Conservation (phyloP, 768 basidiomycete species). For the Mycena amicta region DNA sequence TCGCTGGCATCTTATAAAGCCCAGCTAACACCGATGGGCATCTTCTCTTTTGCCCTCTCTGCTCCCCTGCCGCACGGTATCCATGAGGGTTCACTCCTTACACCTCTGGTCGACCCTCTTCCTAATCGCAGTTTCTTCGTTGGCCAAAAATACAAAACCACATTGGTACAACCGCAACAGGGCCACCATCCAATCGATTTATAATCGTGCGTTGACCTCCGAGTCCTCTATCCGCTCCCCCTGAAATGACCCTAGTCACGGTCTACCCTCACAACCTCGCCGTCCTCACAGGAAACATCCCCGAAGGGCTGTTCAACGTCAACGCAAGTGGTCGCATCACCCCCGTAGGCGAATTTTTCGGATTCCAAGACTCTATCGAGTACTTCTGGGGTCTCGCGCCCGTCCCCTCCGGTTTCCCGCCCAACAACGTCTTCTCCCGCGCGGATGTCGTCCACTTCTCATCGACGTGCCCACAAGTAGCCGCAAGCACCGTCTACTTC, state of each 20-base stretch:
- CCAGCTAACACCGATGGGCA: too few relatives aligned
- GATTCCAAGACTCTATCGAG: conserved; percentile 7
- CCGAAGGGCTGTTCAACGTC: background rate
- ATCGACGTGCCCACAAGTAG: conserved; percentile 4
- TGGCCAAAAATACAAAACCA: too few relatives aligned
- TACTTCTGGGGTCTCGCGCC: conserved; percentile 8
- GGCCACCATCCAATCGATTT: conserved; percentile 1
- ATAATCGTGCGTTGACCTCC: background rate
- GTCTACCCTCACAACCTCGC: background rate
- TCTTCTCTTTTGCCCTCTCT: too few relatives aligned
- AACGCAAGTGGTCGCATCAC: conserved; percentile 1
- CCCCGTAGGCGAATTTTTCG: conserved; percentile 3
- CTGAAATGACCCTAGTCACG: background rate
- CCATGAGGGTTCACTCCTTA: too few relatives aligned
- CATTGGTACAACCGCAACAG: conserved; percentile 3
- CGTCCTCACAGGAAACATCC: background rate
- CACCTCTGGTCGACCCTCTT: too few relatives aligned
- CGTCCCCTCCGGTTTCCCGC: background rate
- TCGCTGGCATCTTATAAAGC: too few relatives aligned
- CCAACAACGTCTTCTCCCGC: background rate
- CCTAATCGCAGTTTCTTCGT: too few relatives aligned
- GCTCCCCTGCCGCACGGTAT: too few relatives aligned
- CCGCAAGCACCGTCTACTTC: conserved; percentile 11
- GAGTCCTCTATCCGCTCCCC: too few relatives aligned
- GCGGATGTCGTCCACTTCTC: conserved; percentile 3